These are phyloP conservation scores for Detonula confervacea DNA, from an alignment of 352 stramenopile genomes.

Conservation along the genomic window DNA sequence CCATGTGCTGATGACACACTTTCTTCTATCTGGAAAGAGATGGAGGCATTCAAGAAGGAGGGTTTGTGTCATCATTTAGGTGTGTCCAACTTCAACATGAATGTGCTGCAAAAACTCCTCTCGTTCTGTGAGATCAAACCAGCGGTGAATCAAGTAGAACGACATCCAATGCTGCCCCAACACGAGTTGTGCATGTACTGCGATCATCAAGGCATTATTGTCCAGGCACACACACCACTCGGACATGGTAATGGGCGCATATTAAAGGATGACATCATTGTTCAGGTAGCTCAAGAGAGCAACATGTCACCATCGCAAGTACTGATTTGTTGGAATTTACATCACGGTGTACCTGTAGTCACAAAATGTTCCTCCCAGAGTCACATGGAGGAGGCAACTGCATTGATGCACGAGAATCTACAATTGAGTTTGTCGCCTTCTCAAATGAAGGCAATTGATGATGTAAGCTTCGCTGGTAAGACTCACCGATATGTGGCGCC, in stretches of 20 bases:
- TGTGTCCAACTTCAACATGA: conserved; percentile 84
- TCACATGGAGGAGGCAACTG: conserved; percentile 54
- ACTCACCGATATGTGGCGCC: conserved; percentile 69
- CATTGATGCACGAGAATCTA: conserved; percentile 14
- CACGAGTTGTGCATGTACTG: conserved; percentile 78
- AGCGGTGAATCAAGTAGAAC: conserved; percentile 86
- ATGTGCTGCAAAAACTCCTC: conserved; percentile 70
- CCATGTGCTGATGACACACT: conserved; percentile 59
- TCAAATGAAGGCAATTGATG: conserved; percentile 73
- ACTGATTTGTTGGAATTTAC: conserved; percentile 76
- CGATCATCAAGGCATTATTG: conserved; percentile 61
- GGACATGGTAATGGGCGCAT: conserved; percentile 57
- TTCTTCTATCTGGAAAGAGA: conserved; percentile 63
- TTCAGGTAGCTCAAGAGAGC: conserved; percentile 50
- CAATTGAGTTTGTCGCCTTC: conserved; percentile 32
- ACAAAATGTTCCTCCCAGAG: conserved; percentile 55
- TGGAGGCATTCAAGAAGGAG: conserved; percentile 63
- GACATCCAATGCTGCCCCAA: conserved; percentile 84
- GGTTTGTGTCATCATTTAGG: conserved; percentile 67
- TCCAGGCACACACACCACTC: conserved; percentile 83
- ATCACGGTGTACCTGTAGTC: conserved; percentile 68
- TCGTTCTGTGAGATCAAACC: conserved; percentile 70
- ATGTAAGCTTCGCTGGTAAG: conserved; percentile 20
- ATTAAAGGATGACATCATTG: conserved; percentile 50
- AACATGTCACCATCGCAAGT: conserved; percentile 62